These are phyloP conservation scores for Geoglossum glabrum DNA, from an alignment of 495 filamentous ascomycete genomes.

Conservation along the genomic window DNA sequence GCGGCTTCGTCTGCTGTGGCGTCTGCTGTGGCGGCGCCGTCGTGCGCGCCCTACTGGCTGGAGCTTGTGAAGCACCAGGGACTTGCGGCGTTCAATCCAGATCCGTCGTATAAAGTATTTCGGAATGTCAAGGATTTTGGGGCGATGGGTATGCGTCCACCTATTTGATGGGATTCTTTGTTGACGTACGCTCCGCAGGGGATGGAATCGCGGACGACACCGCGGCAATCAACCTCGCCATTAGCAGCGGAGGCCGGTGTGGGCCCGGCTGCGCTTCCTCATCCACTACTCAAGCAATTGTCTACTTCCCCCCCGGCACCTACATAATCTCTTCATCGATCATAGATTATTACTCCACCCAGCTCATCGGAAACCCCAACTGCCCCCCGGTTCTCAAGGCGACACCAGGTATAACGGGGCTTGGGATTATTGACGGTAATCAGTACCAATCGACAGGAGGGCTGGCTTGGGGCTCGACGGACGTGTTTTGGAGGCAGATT, in stretches of 20 bases:
- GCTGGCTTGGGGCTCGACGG: conserved; percentile 37
- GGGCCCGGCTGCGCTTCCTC: conserved; percentile 52
- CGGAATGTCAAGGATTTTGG: conserved; percentile 79
- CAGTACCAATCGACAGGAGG: conserved; percentile 12
- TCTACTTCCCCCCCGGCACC: conserved; percentile 68
- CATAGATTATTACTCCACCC: conserved; percentile 58
- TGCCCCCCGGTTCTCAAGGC: not conserved
- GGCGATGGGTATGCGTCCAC: conserved; percentile 32
- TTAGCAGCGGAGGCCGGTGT: conserved; percentile 57
- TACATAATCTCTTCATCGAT: conserved; percentile 61
- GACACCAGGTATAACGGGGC: not conserved
- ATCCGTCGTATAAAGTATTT: conserved; percentile 47
- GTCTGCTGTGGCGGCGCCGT: not conserved
- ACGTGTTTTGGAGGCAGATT: conserved; percentile 60
- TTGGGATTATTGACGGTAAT: conserved; percentile 29
- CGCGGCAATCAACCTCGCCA: conserved; percentile 71
- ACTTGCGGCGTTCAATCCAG: conserved; percentile 9
- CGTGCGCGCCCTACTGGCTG: not conserved
- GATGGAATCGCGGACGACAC: conserved; percentile 74
- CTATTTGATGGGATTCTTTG: not conserved
- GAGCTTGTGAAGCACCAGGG: not conserved
- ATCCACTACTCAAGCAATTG: conserved; percentile 53
- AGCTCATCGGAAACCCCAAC: conserved; percentile 37
- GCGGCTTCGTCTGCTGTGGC: not conserved
- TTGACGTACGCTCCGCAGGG: conserved; percentile 18